Conservation (phyloP, 805 yeast genomes). For the Ogataea henricii region DNA sequence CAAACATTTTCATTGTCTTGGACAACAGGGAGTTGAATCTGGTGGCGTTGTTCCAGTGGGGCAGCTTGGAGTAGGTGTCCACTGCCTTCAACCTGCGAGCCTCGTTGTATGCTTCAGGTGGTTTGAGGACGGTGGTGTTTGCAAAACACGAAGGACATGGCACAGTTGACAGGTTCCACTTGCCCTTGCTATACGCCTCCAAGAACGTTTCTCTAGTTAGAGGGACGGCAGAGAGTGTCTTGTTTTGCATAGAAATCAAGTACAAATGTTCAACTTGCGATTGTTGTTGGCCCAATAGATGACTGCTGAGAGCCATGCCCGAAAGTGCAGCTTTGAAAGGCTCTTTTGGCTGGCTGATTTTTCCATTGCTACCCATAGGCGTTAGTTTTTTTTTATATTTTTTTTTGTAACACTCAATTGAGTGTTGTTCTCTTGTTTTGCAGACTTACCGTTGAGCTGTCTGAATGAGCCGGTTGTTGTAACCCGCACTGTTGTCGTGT, state of each 20-base stretch:
- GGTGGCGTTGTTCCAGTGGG: constrained; percentile 51
- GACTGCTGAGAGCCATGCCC: constrained; percentile 5
- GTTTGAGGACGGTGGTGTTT: constrained; percentile 49
- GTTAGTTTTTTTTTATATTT: neutral
- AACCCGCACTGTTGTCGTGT: constrained; percentile 13
- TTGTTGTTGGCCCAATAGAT: constrained; percentile 5
- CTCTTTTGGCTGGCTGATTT: constrained; percentile 6
- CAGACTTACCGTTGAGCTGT: constrained; percentile 14
- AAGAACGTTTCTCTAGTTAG: constrained; percentile 54
- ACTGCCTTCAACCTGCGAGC: constrained; percentile 45
- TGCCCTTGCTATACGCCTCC: constrained; percentile 57
- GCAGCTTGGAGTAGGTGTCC: constrained; percentile 38
- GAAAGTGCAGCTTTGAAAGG: constrained; percentile 1
- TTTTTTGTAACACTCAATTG: too few species aligned
- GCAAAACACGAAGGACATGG: constrained; percentile 57
- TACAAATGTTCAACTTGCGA: constrained; percentile 14
- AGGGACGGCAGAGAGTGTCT: constrained; percentile 33
- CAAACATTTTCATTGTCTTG: constrained; percentile 43
- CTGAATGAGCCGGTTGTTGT: constrained; percentile 9
- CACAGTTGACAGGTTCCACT: constrained; percentile 55
- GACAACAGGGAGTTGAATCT: constrained; percentile 42
- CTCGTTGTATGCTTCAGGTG: constrained; percentile 63
- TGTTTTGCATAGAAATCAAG: constrained; percentile 19
- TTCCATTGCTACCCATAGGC: constrained; percentile 5
- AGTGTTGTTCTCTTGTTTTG: neutral